A percentile compares a stretch with the other conserved stretches of the same genome.
phyloP scores from a whole-genome alignment of 2,329 filamentous ascomycete species.

The Ascochyta fabae region DNA sequence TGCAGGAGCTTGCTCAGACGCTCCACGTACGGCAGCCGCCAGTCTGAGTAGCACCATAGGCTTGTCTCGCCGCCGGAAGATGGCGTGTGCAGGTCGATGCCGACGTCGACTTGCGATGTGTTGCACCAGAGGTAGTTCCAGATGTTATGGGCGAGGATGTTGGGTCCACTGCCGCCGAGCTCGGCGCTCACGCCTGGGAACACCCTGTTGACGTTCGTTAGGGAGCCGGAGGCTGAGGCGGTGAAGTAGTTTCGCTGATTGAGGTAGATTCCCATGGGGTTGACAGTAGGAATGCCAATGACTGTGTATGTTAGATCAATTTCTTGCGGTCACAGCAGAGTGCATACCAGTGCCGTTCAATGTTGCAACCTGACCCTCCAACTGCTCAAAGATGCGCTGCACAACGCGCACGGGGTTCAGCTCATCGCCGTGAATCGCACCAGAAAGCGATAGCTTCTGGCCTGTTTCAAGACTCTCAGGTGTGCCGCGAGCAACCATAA shows the following conservation, averaged over 20 bases:
- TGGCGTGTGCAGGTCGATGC: slow-evolving; percentile 49
- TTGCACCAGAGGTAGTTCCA: slow-evolving; percentile 52
- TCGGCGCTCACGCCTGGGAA: slow-evolving; percentile 38
- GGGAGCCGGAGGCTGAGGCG: slow-evolving; percentile 32
- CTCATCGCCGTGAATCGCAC: slow-evolving; percentile 50
- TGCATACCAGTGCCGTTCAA: slow-evolving; percentile 47
- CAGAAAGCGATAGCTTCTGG: slow-evolving; percentile 48
- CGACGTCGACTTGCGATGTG: slow-evolving; percentile 48
- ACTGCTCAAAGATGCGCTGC: slow-evolving; percentile 44
- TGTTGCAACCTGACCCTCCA: slow-evolving; percentile 35
- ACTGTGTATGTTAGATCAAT: slow-evolving; percentile 27
- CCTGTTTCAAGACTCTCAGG: slow-evolving; percentile 45
- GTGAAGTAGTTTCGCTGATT: slow-evolving; percentile 51
- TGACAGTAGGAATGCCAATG: slow-evolving; percentile 50
- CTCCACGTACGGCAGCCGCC: slow-evolving; percentile 46
- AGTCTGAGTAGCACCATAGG: slow-evolving; percentile 51
- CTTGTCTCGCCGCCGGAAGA: slow-evolving; percentile 47
- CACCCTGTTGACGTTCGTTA: slow-evolving; percentile 48
- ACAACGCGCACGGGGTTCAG: slow-evolving; percentile 48
- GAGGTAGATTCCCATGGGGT: slow-evolving; percentile 49
- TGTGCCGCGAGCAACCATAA: slow-evolving; percentile 49
- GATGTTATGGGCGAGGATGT: slow-evolving; percentile 45
- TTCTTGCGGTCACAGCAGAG: background rate
- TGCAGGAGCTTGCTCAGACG: slow-evolving; percentile 49
- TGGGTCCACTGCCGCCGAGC: slow-evolving; percentile 35